Conservation (phyloP, 495 filamentous ascomycete genomes). For the Aspergillus biplanus region DNA sequence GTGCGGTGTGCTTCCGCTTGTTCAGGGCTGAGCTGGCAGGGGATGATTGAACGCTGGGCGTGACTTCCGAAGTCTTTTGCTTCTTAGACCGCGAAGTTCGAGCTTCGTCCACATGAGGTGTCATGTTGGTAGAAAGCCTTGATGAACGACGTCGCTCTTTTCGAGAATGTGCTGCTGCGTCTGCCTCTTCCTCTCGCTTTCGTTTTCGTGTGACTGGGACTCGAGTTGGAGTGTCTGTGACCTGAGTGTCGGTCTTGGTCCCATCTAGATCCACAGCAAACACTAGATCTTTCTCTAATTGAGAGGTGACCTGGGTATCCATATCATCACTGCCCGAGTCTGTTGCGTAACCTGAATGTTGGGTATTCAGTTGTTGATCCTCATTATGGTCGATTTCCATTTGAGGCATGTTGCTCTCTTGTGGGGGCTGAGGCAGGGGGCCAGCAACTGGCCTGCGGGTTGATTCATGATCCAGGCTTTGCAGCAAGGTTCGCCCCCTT, state of each 20-base stretch:
- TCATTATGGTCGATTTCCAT: not conserved
- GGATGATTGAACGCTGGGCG: slow-evolving; percentile 19
- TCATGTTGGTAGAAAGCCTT: slow-evolving; percentile 28
- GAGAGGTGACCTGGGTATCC: slow-evolving; percentile 49
- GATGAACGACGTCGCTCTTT: slow-evolving; percentile 40
- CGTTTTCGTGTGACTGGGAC: slow-evolving; percentile 39
- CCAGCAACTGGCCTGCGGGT: not conserved
- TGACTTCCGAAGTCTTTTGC: slow-evolving; percentile 8
- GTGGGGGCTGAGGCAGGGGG: not conserved
- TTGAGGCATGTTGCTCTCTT: not conserved
- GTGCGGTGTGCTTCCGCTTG: slow-evolving; percentile 30
- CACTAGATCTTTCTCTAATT: slow-evolving; percentile 49
- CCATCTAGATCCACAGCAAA: slow-evolving; percentile 36
- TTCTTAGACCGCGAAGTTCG: slow-evolving; percentile 26
- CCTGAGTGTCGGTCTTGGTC: slow-evolving; percentile 9
- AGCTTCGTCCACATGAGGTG: slow-evolving; percentile 21
- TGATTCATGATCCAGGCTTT: not conserved
- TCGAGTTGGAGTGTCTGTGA: not conserved
- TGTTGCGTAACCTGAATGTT: slow-evolving; percentile 8
- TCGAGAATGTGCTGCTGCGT: slow-evolving; percentile 15
- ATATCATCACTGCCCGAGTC: slow-evolving; percentile 46
- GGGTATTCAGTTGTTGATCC: not conserved
- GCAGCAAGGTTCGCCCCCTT: slow-evolving; percentile 1
- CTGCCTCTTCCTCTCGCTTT: slow-evolving; percentile 37
- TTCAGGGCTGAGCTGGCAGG: slow-evolving; percentile 28